Conservation (phyloP, 1,284 basidiomycete species). For the Cutaneotrichosporon sp. region DNA sequence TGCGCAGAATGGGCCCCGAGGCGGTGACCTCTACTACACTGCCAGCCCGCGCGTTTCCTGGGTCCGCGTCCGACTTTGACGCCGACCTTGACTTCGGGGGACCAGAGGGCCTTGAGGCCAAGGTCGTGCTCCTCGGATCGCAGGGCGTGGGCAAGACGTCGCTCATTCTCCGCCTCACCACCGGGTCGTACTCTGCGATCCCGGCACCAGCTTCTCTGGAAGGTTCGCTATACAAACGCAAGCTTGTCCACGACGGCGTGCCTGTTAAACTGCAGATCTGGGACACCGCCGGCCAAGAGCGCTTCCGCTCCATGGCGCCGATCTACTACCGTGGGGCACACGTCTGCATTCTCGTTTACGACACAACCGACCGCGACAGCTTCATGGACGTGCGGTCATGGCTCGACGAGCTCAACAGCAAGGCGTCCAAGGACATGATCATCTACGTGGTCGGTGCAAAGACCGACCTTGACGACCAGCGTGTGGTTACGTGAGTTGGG, state of each 20-base stretch:
- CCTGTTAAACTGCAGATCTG: constrained; percentile 77
- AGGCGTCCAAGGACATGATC: constrained; percentile 48
- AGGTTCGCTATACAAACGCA: constrained; percentile 92
- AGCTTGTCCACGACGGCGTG: constrained; percentile 80
- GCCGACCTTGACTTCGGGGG: constrained; percentile 40
- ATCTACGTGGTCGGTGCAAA: constrained; percentile 52
- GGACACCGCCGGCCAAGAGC: constrained; percentile 98
- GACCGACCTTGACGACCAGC: constrained; percentile 38
- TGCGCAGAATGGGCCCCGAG: constrained; percentile 2
- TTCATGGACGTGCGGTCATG: constrained; percentile 90
- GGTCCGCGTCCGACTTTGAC: constrained; percentile 10
- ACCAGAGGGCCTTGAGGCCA: constrained; percentile 69
- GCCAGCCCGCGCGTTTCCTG: constrained; percentile 1
- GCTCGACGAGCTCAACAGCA: constrained; percentile 66
- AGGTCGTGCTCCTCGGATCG: constrained; percentile 95
- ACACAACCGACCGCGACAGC: constrained; percentile 64
- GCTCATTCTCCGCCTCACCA: constrained; percentile 86
- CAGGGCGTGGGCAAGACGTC: constrained; percentile 97
- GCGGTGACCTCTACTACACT: constrained; percentile 9
- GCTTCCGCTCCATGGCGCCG: constrained; percentile 87
- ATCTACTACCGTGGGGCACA: constrained; percentile 59
- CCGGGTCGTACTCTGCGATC: constrained; percentile 81
- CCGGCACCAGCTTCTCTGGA: constrained; percentile 84
- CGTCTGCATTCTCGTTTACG: constrained; percentile 58
- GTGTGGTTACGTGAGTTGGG: constrained; percentile 40